phyloP scores from a whole-genome alignment of 2,329 filamentous ascomycete species.

The Dichotomopilus funicola region DNA sequence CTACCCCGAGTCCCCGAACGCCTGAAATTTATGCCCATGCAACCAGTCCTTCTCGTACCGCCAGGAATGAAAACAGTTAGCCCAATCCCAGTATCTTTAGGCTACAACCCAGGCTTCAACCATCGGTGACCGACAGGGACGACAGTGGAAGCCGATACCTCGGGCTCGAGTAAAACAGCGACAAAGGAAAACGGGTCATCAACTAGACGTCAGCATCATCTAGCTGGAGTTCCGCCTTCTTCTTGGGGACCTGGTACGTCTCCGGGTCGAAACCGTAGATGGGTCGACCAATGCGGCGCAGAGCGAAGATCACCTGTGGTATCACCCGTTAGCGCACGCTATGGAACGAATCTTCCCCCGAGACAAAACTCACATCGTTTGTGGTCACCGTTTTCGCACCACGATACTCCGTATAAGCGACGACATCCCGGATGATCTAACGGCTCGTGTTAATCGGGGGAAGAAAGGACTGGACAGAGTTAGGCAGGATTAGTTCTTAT shows the following conservation, averaged over 20 bases:
- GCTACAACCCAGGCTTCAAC: too few species aligned
- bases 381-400: constrained; percentile 57
- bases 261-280: constrained; percentile 54
- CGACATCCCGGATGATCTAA: constrained; percentile 47
- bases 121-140: too few species aligned
- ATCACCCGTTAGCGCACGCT: constrained; percentile 3
- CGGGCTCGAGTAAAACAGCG: too few species aligned
- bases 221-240: not conserved
- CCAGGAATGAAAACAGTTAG: too few species aligned
- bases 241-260: constrained; percentile 19
- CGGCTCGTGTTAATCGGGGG: constrained; percentile 9
- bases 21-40: too few species aligned
- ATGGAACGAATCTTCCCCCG: not conserved
- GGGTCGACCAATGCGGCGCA: constrained; percentile 43
- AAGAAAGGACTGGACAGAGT: not conserved
- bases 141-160: too few species aligned
- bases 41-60: too few species aligned
- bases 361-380: constrained; percentile 45
- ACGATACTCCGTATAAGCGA: constrained; percentile 47
- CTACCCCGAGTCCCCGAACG: too few species aligned
- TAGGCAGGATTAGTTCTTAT: not conserved
- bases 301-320: constrained; percentile 46
- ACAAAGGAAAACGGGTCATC: too few species aligned
- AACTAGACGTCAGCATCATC: not conserved
- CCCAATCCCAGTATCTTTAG: too few species aligned